These are phyloP conservation scores for Nakazawaea holstii DNA, from an alignment of 805 yeast genomes.

Conservation along the genomic window DNA sequence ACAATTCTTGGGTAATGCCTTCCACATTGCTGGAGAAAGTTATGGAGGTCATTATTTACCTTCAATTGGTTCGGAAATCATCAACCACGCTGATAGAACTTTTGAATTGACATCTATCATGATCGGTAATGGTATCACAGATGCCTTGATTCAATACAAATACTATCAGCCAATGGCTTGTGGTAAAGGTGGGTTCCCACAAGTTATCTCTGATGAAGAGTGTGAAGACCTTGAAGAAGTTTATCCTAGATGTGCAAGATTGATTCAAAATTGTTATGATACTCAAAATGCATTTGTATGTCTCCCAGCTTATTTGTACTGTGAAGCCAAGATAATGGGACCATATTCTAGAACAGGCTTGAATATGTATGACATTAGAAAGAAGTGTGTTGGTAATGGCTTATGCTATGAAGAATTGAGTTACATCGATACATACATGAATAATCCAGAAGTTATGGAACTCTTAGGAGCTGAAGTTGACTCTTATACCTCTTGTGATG, in stretches of 20 bases:
- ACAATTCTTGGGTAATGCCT: constrained; percentile 45
- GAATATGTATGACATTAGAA: constrained; percentile 88
- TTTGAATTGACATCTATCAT: constrained; percentile 71
- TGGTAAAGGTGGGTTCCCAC: constrained; percentile 79
- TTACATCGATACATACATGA: constrained; percentile 74
- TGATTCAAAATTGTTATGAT: constrained; percentile 76
- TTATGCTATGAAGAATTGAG: constrained; percentile 79
- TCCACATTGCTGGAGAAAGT: constrained; percentile 91
- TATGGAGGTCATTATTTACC: constrained; percentile 96
- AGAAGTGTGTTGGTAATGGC: constrained; percentile 55
- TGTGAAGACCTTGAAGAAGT: constrained; percentile 66
- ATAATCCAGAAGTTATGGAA: constrained; percentile 65
- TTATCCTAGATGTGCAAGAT: constrained; percentile 71
- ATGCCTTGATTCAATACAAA: constrained; percentile 73
- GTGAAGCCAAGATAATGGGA: constrained; percentile 77
- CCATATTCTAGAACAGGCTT: constrained; percentile 83
- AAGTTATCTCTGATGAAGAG: constrained; percentile 72
- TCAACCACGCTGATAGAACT: constrained; percentile 49
- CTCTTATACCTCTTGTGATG: constrained; percentile 68
- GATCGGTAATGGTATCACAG: constrained; percentile 91
- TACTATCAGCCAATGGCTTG: constrained; percentile 92
- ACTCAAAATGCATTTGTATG: constrained; percentile 76
- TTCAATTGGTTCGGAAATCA: constrained; percentile 75
- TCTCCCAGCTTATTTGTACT: constrained; percentile 86
- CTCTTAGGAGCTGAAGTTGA: constrained; percentile 92